Base-by-base conservation (phyloP, 2,329 filamentous ascomycete species). In the Xylariaceae sp. region DNA sequence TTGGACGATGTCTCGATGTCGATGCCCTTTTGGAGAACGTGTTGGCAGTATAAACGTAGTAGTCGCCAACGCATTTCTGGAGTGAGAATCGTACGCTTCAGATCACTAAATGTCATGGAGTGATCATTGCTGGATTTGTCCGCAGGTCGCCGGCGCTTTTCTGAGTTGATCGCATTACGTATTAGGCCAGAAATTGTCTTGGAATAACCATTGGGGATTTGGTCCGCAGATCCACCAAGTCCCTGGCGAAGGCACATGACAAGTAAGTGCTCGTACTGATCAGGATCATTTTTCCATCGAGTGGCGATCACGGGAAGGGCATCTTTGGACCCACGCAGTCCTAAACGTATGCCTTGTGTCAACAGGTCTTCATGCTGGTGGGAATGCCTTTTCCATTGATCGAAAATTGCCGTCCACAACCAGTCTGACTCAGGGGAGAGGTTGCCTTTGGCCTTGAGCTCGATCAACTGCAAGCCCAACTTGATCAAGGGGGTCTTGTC, bases 41-140 rank as follows among this genome's bases (percentile, higher is more conserved):
- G 49, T 54, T 56, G 55, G 17, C 61, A 63, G 52, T 58, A 63
- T 41, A 63, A 45, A 51, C 58, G 56, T 49, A 63, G 51, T 41
- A 63, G 56, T 13, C 61, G 55, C 61, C 58, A 63, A 51, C 58
- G 53, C 17, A 61, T 30, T 35, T 56, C 45, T 50, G 58, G 5
- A 49, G 23, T 45, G 47, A 55, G 52, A 18, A 58, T 18, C 48
- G 11, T n/a, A 44, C 13, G 13, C 1, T 54, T 4, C 5, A 30
- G 34, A 1, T 13, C 9, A 13, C 9, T 41, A 9, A 1, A 1
- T 41, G 37, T 13, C 7, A 3, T 41, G 9, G 13, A 41, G 7
- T 41, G 13, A 41, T 1, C 37, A 41, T 41, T 13, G 37, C 37
- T 41, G 13, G 23, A 4, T 30, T 30, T 30, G 23, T 30, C 23